These are phyloP conservation scores for Cryptosporidium meleagridis DNA, from an alignment of 169 alveolate genomes.

Conservation along the genomic window DNA sequence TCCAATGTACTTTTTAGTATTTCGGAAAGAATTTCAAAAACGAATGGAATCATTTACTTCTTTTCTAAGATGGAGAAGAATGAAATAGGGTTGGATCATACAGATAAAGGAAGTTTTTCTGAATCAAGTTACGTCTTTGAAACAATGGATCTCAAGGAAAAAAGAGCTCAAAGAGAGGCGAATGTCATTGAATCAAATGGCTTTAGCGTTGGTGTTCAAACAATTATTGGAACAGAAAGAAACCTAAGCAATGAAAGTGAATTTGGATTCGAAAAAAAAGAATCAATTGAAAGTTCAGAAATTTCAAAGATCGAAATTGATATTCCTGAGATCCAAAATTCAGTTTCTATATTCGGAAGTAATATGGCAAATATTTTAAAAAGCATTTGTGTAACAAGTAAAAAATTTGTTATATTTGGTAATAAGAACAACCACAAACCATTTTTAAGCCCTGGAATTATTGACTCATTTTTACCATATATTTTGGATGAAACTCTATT, in stretches of 20 bases:
- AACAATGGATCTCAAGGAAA: constrained; percentile 14
- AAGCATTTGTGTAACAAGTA: constrained; percentile 8
- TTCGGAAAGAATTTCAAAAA: constrained; percentile 38
- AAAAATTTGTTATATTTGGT: constrained; percentile 28
- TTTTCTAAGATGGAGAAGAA: constrained; percentile 7
- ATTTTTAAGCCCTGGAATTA: constrained; percentile 71
- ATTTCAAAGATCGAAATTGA: neutral
- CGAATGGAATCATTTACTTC: constrained; percentile 18
- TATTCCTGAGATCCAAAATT: neutral
- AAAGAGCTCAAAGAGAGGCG: neutral
- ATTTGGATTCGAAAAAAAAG: constrained; percentile 31
- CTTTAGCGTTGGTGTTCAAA: neutral
- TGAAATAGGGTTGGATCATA: neutral
- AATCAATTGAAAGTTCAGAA: constrained; percentile 41
- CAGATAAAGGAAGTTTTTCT: neutral
- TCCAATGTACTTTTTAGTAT: constrained; percentile 38
- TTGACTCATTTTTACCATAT: constrained; percentile 57
- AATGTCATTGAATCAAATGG: neutral
- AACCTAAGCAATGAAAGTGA: neutral
- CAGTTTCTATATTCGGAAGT: neutral
- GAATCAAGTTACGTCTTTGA: neutral
- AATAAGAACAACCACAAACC: constrained; percentile 57
- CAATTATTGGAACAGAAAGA: neutral
- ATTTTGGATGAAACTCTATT: constrained; percentile 52
- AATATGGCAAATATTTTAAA: neutral